Conservation (phyloP, 345 rosid genomes). For the Pugionium dolabratum region DNA sequence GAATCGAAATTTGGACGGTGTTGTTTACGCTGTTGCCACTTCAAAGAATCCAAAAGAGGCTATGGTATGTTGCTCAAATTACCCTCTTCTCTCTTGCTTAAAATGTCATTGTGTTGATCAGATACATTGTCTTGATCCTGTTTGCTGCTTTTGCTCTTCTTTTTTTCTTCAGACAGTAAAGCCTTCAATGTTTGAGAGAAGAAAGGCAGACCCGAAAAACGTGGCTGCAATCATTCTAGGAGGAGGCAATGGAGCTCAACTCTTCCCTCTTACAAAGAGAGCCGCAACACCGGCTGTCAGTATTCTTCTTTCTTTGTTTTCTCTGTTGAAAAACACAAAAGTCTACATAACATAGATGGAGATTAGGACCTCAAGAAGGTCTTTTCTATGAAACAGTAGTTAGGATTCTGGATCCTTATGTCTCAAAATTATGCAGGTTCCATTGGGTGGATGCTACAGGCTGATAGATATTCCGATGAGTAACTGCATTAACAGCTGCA, state of each 20-base stretch:
- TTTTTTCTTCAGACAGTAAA: constrained; percentile 48
- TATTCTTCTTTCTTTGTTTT: background rate
- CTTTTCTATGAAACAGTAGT: background rate
- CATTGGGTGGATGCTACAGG: constrained; percentile 83
- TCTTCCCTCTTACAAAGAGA: constrained; percentile 71
- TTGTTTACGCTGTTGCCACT: constrained; percentile 60
- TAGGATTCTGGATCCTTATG: background rate
- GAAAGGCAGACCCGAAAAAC: constrained; percentile 67
- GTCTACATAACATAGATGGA: background rate
- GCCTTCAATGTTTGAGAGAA: constrained; percentile 52
- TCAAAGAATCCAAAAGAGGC: constrained; percentile 59
- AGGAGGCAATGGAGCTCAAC: constrained; percentile 86
- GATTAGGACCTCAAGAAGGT: constrained; percentile 9
- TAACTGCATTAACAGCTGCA: constrained; percentile 84
- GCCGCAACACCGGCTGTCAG: constrained; percentile 89
- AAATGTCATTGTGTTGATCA: background rate
- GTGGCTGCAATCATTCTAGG: constrained; percentile 82
- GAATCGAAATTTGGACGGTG: constrained; percentile 47
- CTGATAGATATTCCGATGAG: constrained; percentile 89
- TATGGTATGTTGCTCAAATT: constrained; percentile 49
- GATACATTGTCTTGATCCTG: constrained; percentile 11
- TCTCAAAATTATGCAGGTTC: constrained; percentile 53
- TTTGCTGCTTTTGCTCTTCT: constrained; percentile 5
- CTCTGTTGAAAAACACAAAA: too few relatives aligned
- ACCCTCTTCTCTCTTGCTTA: constrained; percentile 17